Conservation (phyloP, 257 asterid species). For the Solanum raphanifolium region DNA sequence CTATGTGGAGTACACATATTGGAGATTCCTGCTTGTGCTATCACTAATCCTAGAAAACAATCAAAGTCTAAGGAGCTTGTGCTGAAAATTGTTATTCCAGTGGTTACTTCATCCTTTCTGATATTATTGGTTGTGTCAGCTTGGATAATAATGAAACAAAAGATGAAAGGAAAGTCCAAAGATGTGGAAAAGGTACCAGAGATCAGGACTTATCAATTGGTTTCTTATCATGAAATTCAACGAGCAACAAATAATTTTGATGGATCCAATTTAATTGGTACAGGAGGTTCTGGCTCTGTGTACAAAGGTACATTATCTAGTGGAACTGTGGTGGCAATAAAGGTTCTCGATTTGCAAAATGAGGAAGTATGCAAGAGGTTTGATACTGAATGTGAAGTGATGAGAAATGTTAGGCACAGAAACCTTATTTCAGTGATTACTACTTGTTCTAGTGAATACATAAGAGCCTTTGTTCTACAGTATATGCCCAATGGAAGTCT, state of each 20-base stretch:
- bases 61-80: not conserved
- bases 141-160: slow-evolving; percentile 1
- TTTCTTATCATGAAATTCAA: slow-evolving; percentile 16
- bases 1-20: not conserved
- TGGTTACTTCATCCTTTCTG: not conserved
- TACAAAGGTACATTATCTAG: slow-evolving; percentile 14
- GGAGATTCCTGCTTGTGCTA: not conserved
- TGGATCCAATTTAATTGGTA: slow-evolving; percentile 18
- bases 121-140: not conserved
- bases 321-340: slow-evolving; percentile 13
- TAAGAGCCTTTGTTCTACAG: slow-evolving; percentile 18
- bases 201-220: not conserved
- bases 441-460: slow-evolving; percentile 11
- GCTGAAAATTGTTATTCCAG: slow-evolving; percentile 4
- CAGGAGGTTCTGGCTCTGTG: slow-evolving; percentile 24
- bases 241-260: slow-evolving; percentile 23
- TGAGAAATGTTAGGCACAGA: slow-evolving; percentile 19
- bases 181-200: slow-evolving; percentile 1
- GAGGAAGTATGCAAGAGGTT: slow-evolving; percentile 15
- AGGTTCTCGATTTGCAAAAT: slow-evolving; percentile 14
- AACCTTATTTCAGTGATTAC: slow-evolving; percentile 23
- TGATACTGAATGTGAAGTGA: slow-evolving; percentile 20
- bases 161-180: not conserved
- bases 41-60: not conserved
- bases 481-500: slow-evolving; percentile 32